Conservation (phyloP, 2,329 filamentous ascomycete species). For the Byssochlamys sp. region DNA sequence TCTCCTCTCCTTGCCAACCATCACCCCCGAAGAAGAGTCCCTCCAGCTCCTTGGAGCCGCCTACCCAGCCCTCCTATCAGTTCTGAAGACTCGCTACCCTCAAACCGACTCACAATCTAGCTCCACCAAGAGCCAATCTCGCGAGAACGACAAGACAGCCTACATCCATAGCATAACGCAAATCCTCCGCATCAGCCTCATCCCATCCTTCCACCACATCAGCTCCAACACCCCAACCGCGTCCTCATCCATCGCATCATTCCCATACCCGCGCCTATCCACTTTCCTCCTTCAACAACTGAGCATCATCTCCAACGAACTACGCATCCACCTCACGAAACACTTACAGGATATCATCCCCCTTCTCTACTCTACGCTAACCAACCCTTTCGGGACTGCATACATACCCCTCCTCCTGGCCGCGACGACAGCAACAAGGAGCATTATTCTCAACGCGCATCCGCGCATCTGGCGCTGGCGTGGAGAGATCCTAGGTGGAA, state of each 20-base stretch:
- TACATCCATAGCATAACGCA: conserved; percentile 17
- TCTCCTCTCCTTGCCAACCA: conserved; percentile 63
- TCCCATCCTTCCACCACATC: conserved; percentile 36
- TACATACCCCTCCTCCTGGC: conserved; percentile 46
- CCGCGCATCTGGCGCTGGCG: conserved; percentile 56
- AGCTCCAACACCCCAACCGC: conserved; percentile 37
- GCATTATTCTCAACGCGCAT: conserved; percentile 56
- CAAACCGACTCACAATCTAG: background rate
- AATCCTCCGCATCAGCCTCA: conserved; percentile 25
- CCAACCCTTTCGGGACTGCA: conserved; percentile 57
- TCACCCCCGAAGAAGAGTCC: conserved; percentile 67
- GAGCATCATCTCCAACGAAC: conserved; percentile 15
- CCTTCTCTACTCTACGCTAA: conserved; percentile 54
- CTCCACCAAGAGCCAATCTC: background rate
- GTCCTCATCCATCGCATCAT: conserved; percentile 36
- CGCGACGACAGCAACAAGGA: conserved; percentile 46
- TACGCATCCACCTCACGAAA: conserved; percentile 30
- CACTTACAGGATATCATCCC: conserved; percentile 55
- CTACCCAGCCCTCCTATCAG: conserved; percentile 56
- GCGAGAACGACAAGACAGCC: conserved; percentile 10
- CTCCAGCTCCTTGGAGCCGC: conserved; percentile 53
- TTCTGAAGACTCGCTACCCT: conserved; percentile 41
- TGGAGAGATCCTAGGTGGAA: conserved; percentile 53
- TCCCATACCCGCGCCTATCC: conserved; percentile 39
- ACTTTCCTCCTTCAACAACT: conserved; percentile 33